Base-by-base conservation (phyloP, 2,329 filamentous ascomycete species). In the Trichoderma cornu-damae region DNA sequence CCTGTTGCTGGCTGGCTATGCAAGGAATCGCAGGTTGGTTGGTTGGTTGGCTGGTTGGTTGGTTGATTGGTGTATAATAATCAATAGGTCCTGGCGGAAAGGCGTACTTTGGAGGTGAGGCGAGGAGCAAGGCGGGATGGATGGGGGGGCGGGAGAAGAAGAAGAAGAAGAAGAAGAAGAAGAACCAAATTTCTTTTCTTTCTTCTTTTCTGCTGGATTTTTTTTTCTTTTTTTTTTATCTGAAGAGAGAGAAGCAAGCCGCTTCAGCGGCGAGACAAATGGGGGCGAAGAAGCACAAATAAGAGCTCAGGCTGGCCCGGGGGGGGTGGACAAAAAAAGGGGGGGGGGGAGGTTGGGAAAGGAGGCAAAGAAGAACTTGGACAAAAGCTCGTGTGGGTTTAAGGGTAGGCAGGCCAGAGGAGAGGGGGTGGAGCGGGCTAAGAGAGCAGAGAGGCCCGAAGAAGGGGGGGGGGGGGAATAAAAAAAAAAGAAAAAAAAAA, bases 241-340 rank as follows among this genome's bases (percentile, higher is more conserved):
- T 16, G 7, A 11, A 30, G 43, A 47, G 43, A 47, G 44, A 32
- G 32, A 28, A 40, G 35, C 16, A 28, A 22, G 57, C 51, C 51
- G 51, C 51, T 46, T 35, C 22, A 50, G 50, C 42, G 50, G 48
- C 35, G 57, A 59, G 49, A 34, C 48, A 38, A 30, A 55, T 49
- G 51, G 49, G 54, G 46, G 51, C 52, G 50, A 48, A 43, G 54
- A 54, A 43, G 54, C 43, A 48, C 46, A 53, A 53, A 57, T 58
- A 59, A 46, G 46, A 54, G 51, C 42, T 46, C 51, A 22, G 42
- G 30, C 43, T 18, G 48, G 30, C 4, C 8, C 26, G 26, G n/a
- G n/a, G n/a, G n/a, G n/a, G n/a, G 48, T 26, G 22, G 12, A 24
- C 32, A 54, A 14, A 42, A 54, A 37, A 20, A 18, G 34, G 14